Evolutionary conservation across 768 basidiomycete species (phyloP).

Genomic region (Boletus rubescentipes): DNA sequence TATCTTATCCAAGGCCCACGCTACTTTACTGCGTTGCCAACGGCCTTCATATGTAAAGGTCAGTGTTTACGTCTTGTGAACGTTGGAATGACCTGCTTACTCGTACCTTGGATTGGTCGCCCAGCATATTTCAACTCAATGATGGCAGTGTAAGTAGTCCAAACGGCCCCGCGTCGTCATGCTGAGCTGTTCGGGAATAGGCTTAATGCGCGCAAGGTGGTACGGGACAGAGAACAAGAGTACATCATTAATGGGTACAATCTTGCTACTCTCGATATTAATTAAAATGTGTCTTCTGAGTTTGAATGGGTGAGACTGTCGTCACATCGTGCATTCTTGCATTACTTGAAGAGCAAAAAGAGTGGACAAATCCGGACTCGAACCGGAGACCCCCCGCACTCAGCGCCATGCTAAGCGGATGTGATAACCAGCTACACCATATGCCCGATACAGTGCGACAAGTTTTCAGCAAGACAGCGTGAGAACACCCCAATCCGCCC

Average conservation of each 20-base stretch:
- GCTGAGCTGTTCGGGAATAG: background rate
- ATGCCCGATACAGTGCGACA: constrained; percentile 27
- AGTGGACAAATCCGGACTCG: constrained; percentile 40
- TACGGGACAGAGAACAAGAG: constrained; percentile 3
- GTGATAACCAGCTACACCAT: constrained; percentile 42
- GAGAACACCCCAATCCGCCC: constrained; percentile 1
- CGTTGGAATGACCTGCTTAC: background rate
- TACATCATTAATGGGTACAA: background rate
- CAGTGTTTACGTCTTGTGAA: background rate
- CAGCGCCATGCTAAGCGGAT: constrained; percentile 39
- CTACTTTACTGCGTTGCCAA: background rate
- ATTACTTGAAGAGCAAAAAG: constrained; percentile 8
- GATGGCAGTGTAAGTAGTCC: constrained; percentile 12
- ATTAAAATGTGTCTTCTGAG: background rate
- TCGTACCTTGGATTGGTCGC: background rate
- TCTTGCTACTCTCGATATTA: constrained; percentile 4
- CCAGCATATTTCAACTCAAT: constrained; percentile 14
- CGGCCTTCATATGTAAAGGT: constrained; percentile 7
- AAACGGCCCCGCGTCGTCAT: background rate
- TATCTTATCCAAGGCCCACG: background rate
- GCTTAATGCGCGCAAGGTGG: constrained; percentile 10
- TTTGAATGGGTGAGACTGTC: too few relatives aligned
- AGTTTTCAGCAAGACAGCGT: background rate
- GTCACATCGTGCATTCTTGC: too few relatives aligned
- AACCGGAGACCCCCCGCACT: constrained; percentile 41